Base-by-base conservation (phyloP, 1,139 yeast genomes). In the Magnusiomyces clavatus region DNA sequence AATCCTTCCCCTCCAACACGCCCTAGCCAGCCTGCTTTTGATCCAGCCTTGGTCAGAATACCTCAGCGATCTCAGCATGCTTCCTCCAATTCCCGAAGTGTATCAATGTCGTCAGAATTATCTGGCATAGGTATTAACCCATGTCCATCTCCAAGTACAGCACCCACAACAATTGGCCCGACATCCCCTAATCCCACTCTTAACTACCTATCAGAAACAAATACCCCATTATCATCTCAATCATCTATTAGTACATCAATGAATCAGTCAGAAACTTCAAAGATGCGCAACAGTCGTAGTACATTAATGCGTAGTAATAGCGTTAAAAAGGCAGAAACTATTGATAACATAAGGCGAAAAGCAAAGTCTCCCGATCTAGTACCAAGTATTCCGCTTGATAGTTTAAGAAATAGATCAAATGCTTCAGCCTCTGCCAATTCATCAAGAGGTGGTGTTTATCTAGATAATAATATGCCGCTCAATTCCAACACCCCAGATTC, bases 401-500 rank as follows among this genome's bases (percentile, higher is more conserved):
- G 45, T 24, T 43, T 31, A 29, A 50, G 49, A 2, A 39, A 13
- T n/a, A 24, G 31, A 24, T 24, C 31, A 24, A 24, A 24, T 24
- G 31, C 31, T 5, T 24, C 31, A 5, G 31, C 31, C 31, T 41
- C 48, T 10, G 40, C 43, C 6, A 20, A 38, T 46, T 56, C 60
- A 48, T 14, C 52, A 14, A 51, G 56, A 36, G 54, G 50, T 17
- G 55, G 57, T 54, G 14, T 50, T 2, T 53, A 54, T 34, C 29
- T 50, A 12, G 54, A 52, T 55, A 39, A 11, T 24, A 24, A 8
- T 24, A 24, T 24, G 8, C 31, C 31, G 8, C 31, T 24, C 31
- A 24, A 4, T 24, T 24, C 31, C 8, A 24, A 8, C 31, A 24
- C 31, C 8, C 31, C 31, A 24, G 31, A 24, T 24, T 24, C 31